Conservation (phyloP, 768 basidiomycete species). For the Pleurotus platypus region DNA sequence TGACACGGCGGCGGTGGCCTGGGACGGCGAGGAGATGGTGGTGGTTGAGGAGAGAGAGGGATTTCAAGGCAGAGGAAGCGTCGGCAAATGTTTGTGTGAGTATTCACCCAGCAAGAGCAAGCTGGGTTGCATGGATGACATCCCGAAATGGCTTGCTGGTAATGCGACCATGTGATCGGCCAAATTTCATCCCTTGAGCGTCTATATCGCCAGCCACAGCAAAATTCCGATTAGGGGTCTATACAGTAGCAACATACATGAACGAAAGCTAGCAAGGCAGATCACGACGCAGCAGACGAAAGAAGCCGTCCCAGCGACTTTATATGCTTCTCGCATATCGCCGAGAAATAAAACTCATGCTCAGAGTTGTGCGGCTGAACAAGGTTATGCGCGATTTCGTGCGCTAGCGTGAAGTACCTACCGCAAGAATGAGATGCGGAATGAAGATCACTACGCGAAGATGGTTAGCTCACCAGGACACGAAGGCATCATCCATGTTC, state of each 20-base stretch:
- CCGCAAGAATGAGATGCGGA: background rate
- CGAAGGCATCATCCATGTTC: conserved; percentile 57
- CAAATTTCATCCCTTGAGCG: background rate
- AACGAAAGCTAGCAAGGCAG: background rate
- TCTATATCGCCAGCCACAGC: background rate
- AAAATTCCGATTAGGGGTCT: background rate
- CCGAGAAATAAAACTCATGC: conserved; percentile 93
- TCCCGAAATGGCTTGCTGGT: conserved; percentile 9
- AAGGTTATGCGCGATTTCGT: conserved; percentile 91
- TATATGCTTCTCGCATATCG: conserved; percentile 74
- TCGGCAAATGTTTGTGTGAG: background rate
- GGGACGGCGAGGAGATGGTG: background rate
- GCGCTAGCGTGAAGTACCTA: conserved; percentile 90
- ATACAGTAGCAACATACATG: background rate
- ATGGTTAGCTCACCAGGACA: conserved; percentile 61
- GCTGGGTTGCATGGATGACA: conserved; percentile 4
- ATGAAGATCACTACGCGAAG: background rate
- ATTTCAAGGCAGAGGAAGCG: background rate
- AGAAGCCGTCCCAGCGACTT: conserved; percentile 34
- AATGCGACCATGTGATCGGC: conserved; percentile 7
- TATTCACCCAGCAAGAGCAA: background rate
- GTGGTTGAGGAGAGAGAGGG: background rate
- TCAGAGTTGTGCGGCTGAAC: conserved; percentile 85
- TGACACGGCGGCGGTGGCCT: background rate
- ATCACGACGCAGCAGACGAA: background rate